Evolutionary conservation across 305 asterid genomes (phyloP).

Genomic region (Andrographis paniculata): DNA sequence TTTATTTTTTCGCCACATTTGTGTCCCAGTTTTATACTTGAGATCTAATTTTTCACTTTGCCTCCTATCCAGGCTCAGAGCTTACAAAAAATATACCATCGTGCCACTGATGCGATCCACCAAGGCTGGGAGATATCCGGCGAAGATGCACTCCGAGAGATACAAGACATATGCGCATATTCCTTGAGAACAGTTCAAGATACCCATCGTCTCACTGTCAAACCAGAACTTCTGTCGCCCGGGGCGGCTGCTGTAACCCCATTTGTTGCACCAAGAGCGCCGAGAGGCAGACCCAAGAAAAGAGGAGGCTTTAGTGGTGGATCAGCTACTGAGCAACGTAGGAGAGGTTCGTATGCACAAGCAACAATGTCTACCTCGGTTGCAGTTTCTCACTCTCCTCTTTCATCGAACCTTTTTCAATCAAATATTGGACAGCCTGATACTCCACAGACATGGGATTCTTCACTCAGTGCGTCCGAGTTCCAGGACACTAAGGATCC

Average conservation of each 20-base stretch:
- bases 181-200: slow-evolving; percentile 59
- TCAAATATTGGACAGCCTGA: slow-evolving; percentile 26
- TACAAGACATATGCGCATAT: slow-evolving; percentile 58
- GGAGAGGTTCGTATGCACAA: slow-evolving; percentile 21
- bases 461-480: slow-evolving; percentile 33
- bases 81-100: slow-evolving; percentile 48
- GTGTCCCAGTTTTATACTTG: slow-evolving; percentile 6
- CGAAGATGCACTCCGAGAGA: slow-evolving; percentile 55
- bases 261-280: slow-evolving; percentile 36
- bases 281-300: slow-evolving; percentile 48
- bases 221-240: slow-evolving; percentile 32
- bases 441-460: slow-evolving; percentile 54
- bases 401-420: slow-evolving; percentile 22
- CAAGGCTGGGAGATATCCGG: slow-evolving; percentile 37
- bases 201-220: slow-evolving; percentile 43
- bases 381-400: slow-evolving; percentile 28
- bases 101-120: slow-evolving; percentile 43
- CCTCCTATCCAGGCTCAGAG: slow-evolving; percentile 41
- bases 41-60: slow-evolving; percentile 5
- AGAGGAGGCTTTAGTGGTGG: slow-evolving; percentile 39
- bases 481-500: slow-evolving; percentile 37
- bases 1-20: slow-evolving; percentile 5
- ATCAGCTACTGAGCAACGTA: slow-evolving; percentile 24
- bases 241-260: slow-evolving; percentile 27
- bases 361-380: slow-evolving; percentile 19